phyloP scores from a whole-genome alignment of 1,284 basidiomycete genomes.

The Ceratobasidium sp. region DNA sequence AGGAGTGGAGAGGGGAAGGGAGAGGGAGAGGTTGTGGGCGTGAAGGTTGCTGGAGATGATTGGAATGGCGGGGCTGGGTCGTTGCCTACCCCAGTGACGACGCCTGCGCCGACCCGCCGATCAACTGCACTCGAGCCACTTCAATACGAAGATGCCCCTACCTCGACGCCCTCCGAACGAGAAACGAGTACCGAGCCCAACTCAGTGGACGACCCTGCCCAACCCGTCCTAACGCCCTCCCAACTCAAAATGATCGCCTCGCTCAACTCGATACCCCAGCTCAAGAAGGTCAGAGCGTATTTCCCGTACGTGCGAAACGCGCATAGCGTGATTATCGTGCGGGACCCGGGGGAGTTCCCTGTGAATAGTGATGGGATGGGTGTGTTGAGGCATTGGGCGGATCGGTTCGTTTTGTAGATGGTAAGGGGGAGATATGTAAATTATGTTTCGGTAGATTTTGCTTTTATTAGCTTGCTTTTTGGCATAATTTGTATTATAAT shows the following conservation, averaged over 20 bases:
- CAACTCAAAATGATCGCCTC: slow-evolving; percentile 67
- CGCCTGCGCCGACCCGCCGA: slow-evolving; percentile 13
- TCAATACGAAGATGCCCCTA: background rate
- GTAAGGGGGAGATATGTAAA: too few species aligned
- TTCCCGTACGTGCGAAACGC: slow-evolving; percentile 71
- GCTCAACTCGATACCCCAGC: slow-evolving; percentile 74
- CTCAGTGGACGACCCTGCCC: slow-evolving; percentile 46
- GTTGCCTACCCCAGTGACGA: slow-evolving; percentile 24
- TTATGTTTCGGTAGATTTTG: background rate
- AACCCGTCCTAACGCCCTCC: slow-evolving; percentile 67
- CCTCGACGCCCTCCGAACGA: slow-evolving; percentile 18
- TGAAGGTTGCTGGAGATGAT: background rate
- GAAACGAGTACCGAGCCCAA: slow-evolving; percentile 51
- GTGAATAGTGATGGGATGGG: slow-evolving; percentile 70
- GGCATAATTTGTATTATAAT: too few species aligned
- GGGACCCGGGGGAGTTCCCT: slow-evolving; percentile 72
- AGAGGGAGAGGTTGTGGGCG: slow-evolving; percentile 2
- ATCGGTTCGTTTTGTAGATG: slow-evolving; percentile 65
- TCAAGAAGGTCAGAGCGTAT: slow-evolving; percentile 76
- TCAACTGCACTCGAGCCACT: slow-evolving; percentile 45
- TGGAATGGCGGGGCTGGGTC: slow-evolving; percentile 25
- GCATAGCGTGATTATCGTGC: slow-evolving; percentile 76
- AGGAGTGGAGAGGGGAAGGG: slow-evolving; percentile 25
- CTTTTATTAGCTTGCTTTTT: too few species aligned
- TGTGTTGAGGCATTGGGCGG: slow-evolving; percentile 78